phyloP scores from a whole-genome alignment of 2,329 filamentous ascomycete species.

The Blumeria hordei region DNA sequence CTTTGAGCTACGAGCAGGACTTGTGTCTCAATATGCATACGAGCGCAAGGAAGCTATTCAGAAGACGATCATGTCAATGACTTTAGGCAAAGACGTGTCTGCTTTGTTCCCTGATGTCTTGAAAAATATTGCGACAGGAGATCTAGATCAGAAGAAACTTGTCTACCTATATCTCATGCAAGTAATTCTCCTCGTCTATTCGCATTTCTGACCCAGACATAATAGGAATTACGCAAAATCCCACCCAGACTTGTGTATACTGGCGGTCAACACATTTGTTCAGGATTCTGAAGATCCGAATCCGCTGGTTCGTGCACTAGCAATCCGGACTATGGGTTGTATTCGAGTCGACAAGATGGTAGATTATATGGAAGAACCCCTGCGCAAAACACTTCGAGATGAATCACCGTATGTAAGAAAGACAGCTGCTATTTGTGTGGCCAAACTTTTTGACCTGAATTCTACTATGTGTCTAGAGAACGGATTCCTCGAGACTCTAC shows the following conservation, averaged over 20 bases:
- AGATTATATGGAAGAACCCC: conserved; percentile 96
- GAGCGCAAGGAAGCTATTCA: conserved; percentile 98
- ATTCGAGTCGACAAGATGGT: conserved; percentile 99
- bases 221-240: conserved; percentile 96
- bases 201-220: conserved; percentile 4
- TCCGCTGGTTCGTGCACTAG: conserved; percentile 77
- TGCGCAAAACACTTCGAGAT: conserved; percentile 86
- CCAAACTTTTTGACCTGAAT: conserved; percentile 91
- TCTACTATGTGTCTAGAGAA: conserved; percentile 86
- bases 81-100: conserved; percentile 91
- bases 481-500: conserved; percentile 76
- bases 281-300: conserved; percentile 98
- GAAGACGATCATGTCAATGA: conserved; percentile 99
- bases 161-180: conserved; percentile 96
- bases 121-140: conserved; percentile 90
- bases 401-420: conserved; percentile 97
- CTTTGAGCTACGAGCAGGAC: conserved; percentile 80
- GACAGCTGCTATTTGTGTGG: conserved; percentile 91
- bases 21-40: conserved; percentile 97
- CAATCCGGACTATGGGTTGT: conserved; percentile 95
- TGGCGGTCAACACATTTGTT: conserved; percentile 96
- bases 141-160: conserved; percentile 97
- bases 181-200: conserved; percentile 1
- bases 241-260: conserved; percentile 91
- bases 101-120: conserved; percentile 90